A percentile compares a stretch with the other conserved stretches of the same genome.
Evolutionary conservation across 1,284 basidiomycete species (phyloP).

Genomic region (Boletellus deceptivus): DNA sequence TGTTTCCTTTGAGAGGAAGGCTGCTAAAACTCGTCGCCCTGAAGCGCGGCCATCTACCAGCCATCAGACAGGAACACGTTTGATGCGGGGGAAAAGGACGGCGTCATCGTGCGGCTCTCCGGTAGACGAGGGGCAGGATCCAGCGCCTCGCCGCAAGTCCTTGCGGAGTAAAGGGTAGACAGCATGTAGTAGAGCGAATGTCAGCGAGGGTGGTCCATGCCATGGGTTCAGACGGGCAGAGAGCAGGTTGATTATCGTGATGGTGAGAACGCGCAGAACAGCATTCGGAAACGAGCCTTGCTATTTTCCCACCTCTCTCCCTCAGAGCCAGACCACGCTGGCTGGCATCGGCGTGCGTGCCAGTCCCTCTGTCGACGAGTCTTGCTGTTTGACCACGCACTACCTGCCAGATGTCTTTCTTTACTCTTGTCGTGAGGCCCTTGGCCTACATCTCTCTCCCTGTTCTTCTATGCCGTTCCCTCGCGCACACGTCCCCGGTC

Average conservation of each 20-base stretch:
- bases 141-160: slow-evolving; percentile 20
- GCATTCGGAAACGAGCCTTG: not conserved
- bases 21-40: slow-evolving; percentile 63
- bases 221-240: not conserved
- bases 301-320: slow-evolving; percentile 35
- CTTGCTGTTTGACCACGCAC: slow-evolving; percentile 8
- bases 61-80: slow-evolving; percentile 78
- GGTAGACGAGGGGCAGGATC: slow-evolving; percentile 5
- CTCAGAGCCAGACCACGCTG: slow-evolving; percentile 21
- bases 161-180: slow-evolving; percentile 18
- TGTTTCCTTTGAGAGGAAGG: slow-evolving; percentile 42
- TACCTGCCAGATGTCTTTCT: slow-evolving; percentile 52
- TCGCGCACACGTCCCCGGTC: slow-evolving; percentile 52
- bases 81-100: slow-evolving; percentile 52
- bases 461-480: slow-evolving; percentile 55
- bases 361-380: slow-evolving; percentile 12
- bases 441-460: slow-evolving; percentile 74
- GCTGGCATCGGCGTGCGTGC: slow-evolving; percentile 26
- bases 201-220: not conserved
- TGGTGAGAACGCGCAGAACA: not conserved
- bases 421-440: slow-evolving; percentile 59
- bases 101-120: not conserved
- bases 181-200: not conserved
- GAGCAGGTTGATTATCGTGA: not conserved
- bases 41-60: slow-evolving; percentile 47